phyloP scores from a whole-genome alignment of 2,329 filamentous ascomycete species.

The Fusarium metavorans region DNA sequence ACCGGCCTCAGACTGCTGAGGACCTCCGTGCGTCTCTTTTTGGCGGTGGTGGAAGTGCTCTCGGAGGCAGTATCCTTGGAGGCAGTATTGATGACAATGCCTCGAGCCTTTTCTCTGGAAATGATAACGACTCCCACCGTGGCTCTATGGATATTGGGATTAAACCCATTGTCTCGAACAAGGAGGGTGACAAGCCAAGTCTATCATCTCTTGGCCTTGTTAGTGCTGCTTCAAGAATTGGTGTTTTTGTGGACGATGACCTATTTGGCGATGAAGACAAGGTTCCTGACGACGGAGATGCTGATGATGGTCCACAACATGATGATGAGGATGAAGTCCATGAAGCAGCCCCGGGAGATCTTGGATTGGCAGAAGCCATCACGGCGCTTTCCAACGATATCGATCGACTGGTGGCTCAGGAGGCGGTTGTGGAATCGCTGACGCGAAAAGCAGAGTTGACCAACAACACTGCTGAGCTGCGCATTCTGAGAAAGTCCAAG shows the following conservation, averaged over 20 bases:
- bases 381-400: slow-evolving; percentile 89
- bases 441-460: slow-evolving; percentile 95
- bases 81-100: slow-evolving; percentile 49
- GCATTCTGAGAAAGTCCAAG: slow-evolving; percentile 93
- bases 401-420: slow-evolving; percentile 87
- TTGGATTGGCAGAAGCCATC: slow-evolving; percentile 94
- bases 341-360: slow-evolving; percentile 92
- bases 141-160: slow-evolving; percentile 69
- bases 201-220: slow-evolving; percentile 92
- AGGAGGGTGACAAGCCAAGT: slow-evolving; percentile 78
- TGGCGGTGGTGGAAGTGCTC: slow-evolving; percentile 40
- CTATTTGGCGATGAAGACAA: slow-evolving; percentile 91
- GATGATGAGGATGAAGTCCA: slow-evolving; percentile 86
- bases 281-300: slow-evolving; percentile 85
- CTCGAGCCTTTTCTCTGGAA: slow-evolving; percentile 63
- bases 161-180: slow-evolving; percentile 49
- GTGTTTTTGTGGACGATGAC: slow-evolving; percentile 94
- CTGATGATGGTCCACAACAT: slow-evolving; percentile 65
- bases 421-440: slow-evolving; percentile 90
- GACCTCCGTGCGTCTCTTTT: slow-evolving; percentile 77
- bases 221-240: slow-evolving; percentile 85
- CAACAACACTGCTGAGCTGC: slow-evolving; percentile 93
- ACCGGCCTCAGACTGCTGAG: slow-evolving; percentile 72
- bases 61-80: slow-evolving; percentile 33
- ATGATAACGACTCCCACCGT: slow-evolving; percentile 71